Base-by-base conservation (phyloP, 78 protist genomes). In the Neovahlkampfia damariscottae region DNA sequence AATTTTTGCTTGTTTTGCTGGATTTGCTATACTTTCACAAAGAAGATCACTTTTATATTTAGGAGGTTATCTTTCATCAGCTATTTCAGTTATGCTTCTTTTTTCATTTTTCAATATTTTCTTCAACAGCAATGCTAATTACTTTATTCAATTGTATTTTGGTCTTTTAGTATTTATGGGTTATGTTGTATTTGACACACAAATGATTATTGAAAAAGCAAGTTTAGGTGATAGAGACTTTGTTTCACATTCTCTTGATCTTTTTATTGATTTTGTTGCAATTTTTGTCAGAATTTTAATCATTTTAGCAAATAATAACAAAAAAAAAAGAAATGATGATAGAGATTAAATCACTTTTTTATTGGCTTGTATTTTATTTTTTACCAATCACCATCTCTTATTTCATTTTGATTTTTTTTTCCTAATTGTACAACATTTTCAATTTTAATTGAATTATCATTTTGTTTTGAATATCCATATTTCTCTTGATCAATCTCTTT, bases 161-260 rank as follows among this genome's bases (percentile, higher is more conserved):
- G 90, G 90, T 1, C 73, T 87, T 27, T 6, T 78, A 29, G 68
- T 87, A 39, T 82, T 87, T 50, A 38, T 62, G n/a, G 84, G 84
- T 3, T 87, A 83, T 8, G 90, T 87, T 70, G 73, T 39, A 2
- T 87, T 72, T 10, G 90, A 87, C 66, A 87, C 90, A 9, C 88
- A 82, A 70, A 29, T 87, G 40, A 70, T 82, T 37, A 59, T 86
- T 19, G 90, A 82, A 29, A 39, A 2, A 62, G 87, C 90, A 5
- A 3, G 29, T 30, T 27, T 3, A 7, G 88, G 90, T 4, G 2
- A 40, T 40, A 1, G 29, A 27, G 90, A 87, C 75, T 19, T 2
- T 72, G 31, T 79, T 41, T 1, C 36, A 32, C 74, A 82, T 70
- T 73, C 88, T 30, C 5, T 87, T 37, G 6, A 50, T 10, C 81